phyloP scores from a whole-genome alignment of 106 monocot genomes.

The Agapanthus africanus region DNA sequence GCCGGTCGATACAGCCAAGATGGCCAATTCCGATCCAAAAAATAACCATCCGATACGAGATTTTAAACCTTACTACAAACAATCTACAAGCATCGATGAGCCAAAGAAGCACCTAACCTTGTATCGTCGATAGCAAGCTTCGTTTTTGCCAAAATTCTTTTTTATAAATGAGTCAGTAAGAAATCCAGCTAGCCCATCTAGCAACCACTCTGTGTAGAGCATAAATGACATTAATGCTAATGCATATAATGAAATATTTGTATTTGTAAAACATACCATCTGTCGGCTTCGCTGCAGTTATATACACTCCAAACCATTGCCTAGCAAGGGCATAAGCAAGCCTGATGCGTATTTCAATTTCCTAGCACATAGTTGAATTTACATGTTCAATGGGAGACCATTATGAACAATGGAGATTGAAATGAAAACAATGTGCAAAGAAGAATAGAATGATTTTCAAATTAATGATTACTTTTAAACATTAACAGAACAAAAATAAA shows the following conservation, averaged over 20 bases:
- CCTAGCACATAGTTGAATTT: constrained; percentile 26
- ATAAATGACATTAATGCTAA: constrained; percentile 3
- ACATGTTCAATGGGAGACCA: constrained; percentile 2
- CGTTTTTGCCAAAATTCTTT: constrained; percentile 84
- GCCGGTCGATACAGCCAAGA: too few relatives aligned
- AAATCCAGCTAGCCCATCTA: constrained; percentile 93
- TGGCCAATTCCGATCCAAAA: too few relatives aligned
- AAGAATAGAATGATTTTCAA: neutral
- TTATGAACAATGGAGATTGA: neutral
- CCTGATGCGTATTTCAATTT: constrained; percentile 76
- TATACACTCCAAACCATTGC: constrained; percentile 94
- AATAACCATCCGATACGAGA: too few relatives aligned
- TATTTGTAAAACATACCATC: constrained; percentile 49
- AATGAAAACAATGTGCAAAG: neutral
- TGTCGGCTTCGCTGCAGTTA: constrained; percentile 58
- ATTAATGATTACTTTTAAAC: neutral
- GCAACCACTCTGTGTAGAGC: constrained; percentile 67
- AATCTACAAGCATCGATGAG: too few relatives aligned
- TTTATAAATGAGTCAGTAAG: constrained; percentile 81
- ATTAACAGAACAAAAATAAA: neutral
- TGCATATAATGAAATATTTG: neutral
- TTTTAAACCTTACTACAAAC: too few relatives aligned
- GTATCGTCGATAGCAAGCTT: constrained; percentile 79
- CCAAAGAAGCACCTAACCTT: constrained; percentile 45
- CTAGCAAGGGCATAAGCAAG: constrained; percentile 89